Evolutionary conservation across 31 red algal species (phyloP).

Genomic region (Asparagopsis taxiformis): DNA sequence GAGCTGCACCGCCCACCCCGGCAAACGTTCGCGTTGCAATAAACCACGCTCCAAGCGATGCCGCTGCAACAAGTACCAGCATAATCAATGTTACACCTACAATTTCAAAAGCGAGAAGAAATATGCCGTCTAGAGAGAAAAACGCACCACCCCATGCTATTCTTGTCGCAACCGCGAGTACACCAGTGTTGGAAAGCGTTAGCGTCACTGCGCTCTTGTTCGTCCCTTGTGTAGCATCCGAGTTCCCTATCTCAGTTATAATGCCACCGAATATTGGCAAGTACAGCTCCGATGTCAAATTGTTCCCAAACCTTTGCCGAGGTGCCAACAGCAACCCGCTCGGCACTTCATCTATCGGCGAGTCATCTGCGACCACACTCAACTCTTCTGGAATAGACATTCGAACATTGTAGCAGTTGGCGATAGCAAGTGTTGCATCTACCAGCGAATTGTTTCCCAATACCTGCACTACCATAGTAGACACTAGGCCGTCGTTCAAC

Average conservation of each 20-base stretch:
- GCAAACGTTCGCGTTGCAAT: slow-evolving; percentile 39
- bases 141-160: slow-evolving; percentile 38
- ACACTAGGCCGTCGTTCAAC: slow-evolving; percentile 22
- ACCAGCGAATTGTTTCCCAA: slow-evolving; percentile 27
- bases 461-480: slow-evolving; percentile 20
- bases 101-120: slow-evolving; percentile 40
- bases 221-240: slow-evolving; percentile 1
- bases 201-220: slow-evolving; percentile 8
- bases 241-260: slow-evolving; percentile 1
- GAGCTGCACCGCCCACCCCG: slow-evolving; percentile 22
- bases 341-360: slow-evolving; percentile 24
- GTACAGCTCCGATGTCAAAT: slow-evolving; percentile 28
- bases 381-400: slow-evolving; percentile 33
- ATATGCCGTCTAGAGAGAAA: slow-evolving; percentile 52
- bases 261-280: slow-evolving; percentile 21
- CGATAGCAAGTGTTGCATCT: slow-evolving; percentile 24
- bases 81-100: slow-evolving; percentile 23
- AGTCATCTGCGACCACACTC: slow-evolving; percentile 10
- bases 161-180: slow-evolving; percentile 44
- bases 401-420: slow-evolving; percentile 39
- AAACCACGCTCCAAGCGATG: slow-evolving; percentile 35
- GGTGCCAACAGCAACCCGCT: slow-evolving; percentile 15
- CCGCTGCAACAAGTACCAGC: slow-evolving; percentile 22
- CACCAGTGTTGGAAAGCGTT: slow-evolving; percentile 33
- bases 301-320: slow-evolving; percentile 15